A percentile compares a stretch with the other conserved stretches of the same genome.
These are phyloP conservation scores for Theileria sp. DNA, from an alignment of 169 alveolate species.

Conservation along the genomic window DNA sequence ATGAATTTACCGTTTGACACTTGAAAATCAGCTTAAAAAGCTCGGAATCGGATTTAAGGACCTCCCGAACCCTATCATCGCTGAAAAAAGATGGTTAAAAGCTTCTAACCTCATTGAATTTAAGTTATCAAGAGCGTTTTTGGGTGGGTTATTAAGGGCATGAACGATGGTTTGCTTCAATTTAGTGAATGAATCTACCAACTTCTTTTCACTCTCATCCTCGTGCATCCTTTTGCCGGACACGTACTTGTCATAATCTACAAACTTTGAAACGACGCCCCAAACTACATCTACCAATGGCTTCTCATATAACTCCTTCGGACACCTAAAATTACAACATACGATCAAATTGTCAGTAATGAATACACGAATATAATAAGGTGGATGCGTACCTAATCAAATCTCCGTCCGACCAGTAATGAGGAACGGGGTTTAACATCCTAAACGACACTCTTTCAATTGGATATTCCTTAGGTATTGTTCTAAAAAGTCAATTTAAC, in stretches of 20 bases:
- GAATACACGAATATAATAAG: not conserved
- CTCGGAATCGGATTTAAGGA: not conserved
- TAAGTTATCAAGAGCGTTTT: not conserved
- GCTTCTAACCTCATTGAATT: not conserved
- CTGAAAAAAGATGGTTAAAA: constrained; percentile 1
- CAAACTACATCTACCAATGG: constrained; percentile 34
- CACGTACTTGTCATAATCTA: constrained; percentile 28
- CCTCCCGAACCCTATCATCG: constrained; percentile 16
- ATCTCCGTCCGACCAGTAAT: constrained; percentile 50
- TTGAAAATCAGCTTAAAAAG: constrained; percentile 4
- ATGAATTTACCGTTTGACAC: not conserved
- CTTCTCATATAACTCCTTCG: constrained; percentile 15
- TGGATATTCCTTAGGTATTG: constrained; percentile 53
- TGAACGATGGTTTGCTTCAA: constrained; percentile 2
- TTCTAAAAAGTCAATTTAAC: constrained; percentile 8
- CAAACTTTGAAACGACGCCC: constrained; percentile 32
- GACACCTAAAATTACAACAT: constrained; percentile 11
- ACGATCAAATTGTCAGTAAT: not conserved
- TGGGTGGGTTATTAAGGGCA: constrained; percentile 6
- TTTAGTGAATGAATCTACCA: constrained; percentile 9
- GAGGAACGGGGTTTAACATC: constrained; percentile 54
- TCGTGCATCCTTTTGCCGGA: constrained; percentile 18
- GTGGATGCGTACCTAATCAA: constrained; percentile 3
- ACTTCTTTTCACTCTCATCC: not conserved
- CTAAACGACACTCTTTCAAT: constrained; percentile 20